Percentiles rank a stretch among this genome's conserved stretches.
Evolutionary conservation across 495 filamentous ascomycete genomes (phyloP).

Genomic region (Talaromyces trachyspermus): DNA sequence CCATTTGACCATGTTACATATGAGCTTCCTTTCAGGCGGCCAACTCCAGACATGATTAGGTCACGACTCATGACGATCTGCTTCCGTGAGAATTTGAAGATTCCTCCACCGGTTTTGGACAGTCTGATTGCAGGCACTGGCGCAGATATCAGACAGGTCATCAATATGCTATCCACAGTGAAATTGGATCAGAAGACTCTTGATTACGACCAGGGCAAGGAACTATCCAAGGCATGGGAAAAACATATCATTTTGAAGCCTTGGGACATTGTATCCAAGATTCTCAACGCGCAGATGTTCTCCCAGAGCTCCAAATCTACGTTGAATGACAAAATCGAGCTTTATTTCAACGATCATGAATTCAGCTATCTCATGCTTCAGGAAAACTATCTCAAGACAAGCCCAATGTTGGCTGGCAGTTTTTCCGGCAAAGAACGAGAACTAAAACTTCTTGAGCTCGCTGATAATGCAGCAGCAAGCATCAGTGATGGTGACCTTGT

Average conservation of each 20-base stretch:
- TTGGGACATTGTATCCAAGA: conserved; percentile 94
- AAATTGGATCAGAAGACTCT: conserved; percentile 76
- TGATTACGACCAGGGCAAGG: conserved; percentile 73
- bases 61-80: conserved; percentile 91
- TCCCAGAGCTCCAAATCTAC: conserved; percentile 70
- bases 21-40: conserved; percentile 81
- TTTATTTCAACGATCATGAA: conserved; percentile 99
- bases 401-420: conserved; percentile 52
- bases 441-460: conserved; percentile 74
- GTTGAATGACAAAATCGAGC: conserved; percentile 92
- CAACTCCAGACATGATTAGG: conserved; percentile 80
- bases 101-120: conserved; percentile 82
- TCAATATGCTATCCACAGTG: conserved; percentile 96
- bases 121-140: conserved; percentile 90
- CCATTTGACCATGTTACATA: conserved; percentile 81
- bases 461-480: conserved; percentile 81
- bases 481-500: conserved; percentile 97
- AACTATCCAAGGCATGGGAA: conserved; percentile 97
- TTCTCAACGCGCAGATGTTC: conserved; percentile 84
- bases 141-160: conserved; percentile 93
- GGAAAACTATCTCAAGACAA: conserved; percentile 88
- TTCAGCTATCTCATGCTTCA: conserved; percentile 96
- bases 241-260: conserved; percentile 94
- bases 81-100: conserved; percentile 79
- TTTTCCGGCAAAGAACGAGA: conserved; percentile 58